phyloP scores from a whole-genome alignment of 2,329 filamentous ascomycete species.

The Fusarium musae region DNA sequence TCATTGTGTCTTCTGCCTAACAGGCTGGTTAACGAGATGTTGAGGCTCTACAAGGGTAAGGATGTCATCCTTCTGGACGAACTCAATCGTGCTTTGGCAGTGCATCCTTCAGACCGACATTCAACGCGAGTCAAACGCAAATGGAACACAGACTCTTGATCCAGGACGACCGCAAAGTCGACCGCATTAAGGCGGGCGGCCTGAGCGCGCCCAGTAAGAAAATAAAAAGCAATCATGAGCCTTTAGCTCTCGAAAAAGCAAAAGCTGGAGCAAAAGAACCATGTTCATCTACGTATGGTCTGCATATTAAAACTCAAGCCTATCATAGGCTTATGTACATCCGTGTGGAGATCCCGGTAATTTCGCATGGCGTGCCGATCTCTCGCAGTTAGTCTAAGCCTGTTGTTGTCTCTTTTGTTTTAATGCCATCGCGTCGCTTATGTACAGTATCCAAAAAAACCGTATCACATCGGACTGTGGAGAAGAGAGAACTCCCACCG shows the following conservation, averaged over 20 bases:
- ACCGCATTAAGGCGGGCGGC: constrained; percentile 12
- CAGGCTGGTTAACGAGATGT: background rate
- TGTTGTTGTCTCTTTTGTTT: constrained; percentile 29
- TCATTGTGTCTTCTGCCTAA: background rate
- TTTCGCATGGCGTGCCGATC: constrained; percentile 38
- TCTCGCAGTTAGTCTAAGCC: constrained; percentile 30
- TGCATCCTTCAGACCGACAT: constrained; percentile 23
- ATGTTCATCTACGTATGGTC: constrained; percentile 28
- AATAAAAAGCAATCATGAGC: constrained; percentile 32
- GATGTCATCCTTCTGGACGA: background rate
- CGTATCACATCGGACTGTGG: constrained; percentile 13
- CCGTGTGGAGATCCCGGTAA: constrained; percentile 35
- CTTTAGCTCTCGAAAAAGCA: constrained; percentile 35
- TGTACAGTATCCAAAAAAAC: background rate
- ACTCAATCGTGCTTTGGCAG: background rate
- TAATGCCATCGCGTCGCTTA: constrained; percentile 18
- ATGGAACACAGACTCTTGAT: background rate
- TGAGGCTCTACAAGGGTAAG: background rate
- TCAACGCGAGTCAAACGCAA: constrained; percentile 25
- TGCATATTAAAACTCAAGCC: constrained; percentile 23
- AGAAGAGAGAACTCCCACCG: constrained; percentile 35
- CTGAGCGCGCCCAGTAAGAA: constrained; percentile 28
- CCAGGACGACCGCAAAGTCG: background rate
- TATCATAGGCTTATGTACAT: constrained; percentile 17
- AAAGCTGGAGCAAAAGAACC: constrained; percentile 34